Evolutionary conservation across 1,284 basidiomycete genomes (phyloP), one percentile per base, ranked within the genome.

Genomic region (Apiotrichum siamense): DNA sequence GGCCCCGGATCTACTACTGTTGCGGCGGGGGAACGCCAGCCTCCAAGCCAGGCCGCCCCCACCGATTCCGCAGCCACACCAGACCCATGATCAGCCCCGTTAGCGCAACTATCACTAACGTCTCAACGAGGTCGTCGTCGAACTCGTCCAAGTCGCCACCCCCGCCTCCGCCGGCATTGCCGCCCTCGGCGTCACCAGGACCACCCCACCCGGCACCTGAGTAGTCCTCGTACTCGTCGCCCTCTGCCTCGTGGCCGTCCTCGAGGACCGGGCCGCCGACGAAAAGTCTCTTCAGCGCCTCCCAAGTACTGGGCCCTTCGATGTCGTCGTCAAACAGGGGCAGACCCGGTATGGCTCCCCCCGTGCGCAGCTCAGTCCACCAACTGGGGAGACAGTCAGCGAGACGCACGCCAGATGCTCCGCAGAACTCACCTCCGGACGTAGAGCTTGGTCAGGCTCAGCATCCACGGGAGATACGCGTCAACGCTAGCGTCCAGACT

Each of bases 371-470:
- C 26, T 73, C 68, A 2, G 58, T 57, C 64, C 66, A 70, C 70
- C 72, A 73, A 47, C 71, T 72, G 37, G 23, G 31, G 40, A 3
- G 40, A 58, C 35, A 51, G 54, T 29, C 27, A 23, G 15, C 10
- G 31, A 15, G 18, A 36, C 26, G 42, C 39, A 10, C 15, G n/a
- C 23, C 44, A n/a, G n/a, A 9, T 25, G 23, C 18, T 21, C 3
- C 12, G 9, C 11, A 9, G 11, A 2, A 61, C 64, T 57, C 50
- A 69, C 65, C 62, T 61, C n/a, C 85, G 82, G 3, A 83, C 65
- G 69, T 97, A 89, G 13, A 99, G 76, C 69, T 88, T 89, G 49
- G 83, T 74, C 42, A 98, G 77, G 5, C 88, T 91, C 20, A 97
- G 74, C 25, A 83, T 73, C 25, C 94, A 87, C 1, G 93, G 91